These are phyloP conservation scores for Geotrichum ghanense DNA, from an alignment of 805 yeast genomes.

Conservation along the genomic window DNA sequence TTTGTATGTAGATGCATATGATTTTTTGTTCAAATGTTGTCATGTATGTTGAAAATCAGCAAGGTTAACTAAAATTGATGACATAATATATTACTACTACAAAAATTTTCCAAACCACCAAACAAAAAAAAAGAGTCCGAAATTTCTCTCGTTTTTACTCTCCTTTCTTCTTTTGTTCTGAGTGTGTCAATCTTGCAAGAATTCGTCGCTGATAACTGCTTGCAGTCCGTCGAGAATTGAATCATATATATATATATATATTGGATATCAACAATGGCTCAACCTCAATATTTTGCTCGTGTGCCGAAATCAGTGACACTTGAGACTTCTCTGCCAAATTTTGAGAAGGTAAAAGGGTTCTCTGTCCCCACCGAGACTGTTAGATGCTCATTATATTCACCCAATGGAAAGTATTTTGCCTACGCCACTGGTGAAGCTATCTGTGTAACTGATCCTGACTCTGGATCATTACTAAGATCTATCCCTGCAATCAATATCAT, in stretches of 20 bases:
- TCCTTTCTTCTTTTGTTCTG: background rate
- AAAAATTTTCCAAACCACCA: slow-evolving; percentile 1
- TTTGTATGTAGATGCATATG: no score
- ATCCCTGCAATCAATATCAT: slow-evolving; percentile 56
- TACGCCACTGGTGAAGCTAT: slow-evolving; percentile 54
- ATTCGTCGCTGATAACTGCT: background rate
- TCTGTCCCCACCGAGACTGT: slow-evolving; percentile 34
- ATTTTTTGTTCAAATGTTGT: no score
- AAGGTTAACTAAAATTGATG: no score
- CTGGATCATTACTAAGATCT: slow-evolving; percentile 35
- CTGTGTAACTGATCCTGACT: slow-evolving; percentile 42
- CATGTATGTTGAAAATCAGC: no score
- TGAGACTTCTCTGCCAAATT: slow-evolving; percentile 20
- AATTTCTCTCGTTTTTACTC: background rate
- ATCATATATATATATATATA: background rate
- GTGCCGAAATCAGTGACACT: slow-evolving; percentile 18
- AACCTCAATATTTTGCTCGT: slow-evolving; percentile 10
- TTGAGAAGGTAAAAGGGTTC: slow-evolving; percentile 20
- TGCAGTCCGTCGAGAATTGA: background rate
- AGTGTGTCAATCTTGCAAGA: background rate
- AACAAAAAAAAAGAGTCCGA: background rate
- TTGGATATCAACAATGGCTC: background rate
- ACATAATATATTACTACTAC: background rate
- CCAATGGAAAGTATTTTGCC: slow-evolving; percentile 59
- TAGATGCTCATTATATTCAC: slow-evolving; percentile 54